phyloP scores from a whole-genome alignment of 1,284 basidiomycete genomes.

The Mycena sp. region DNA sequence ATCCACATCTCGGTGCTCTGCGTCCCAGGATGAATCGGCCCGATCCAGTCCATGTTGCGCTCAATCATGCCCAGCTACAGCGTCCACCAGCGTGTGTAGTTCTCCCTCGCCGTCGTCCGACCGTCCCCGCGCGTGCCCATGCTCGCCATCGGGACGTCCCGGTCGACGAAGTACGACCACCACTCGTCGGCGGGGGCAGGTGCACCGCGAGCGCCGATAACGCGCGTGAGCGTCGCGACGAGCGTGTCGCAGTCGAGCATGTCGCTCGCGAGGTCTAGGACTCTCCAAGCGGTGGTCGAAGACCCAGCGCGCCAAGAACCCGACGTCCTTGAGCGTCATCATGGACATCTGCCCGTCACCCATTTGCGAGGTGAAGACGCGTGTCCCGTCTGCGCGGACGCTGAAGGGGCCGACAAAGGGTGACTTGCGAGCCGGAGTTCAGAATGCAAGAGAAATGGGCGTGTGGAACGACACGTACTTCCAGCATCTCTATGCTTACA shows the following conservation, averaged over 20 bases:
- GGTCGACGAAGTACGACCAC: slow-evolving; percentile 17
- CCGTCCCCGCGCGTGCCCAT: slow-evolving; percentile 9
- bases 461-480: neutral
- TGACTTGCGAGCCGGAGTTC: neutral
- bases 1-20: slow-evolving; percentile 22
- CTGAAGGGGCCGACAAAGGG: slow-evolving; percentile 20
- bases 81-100: slow-evolving; percentile 18
- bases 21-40: slow-evolving; percentile 16
- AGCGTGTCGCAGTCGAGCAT: slow-evolving; percentile 22
- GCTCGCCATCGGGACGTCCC: slow-evolving; percentile 11
- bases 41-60: slow-evolving; percentile 24
- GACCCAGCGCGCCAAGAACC: slow-evolving; percentile 23
- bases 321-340: slow-evolving; percentile 20
- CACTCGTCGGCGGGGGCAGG: slow-evolving; percentile 21
- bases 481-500: slow-evolving; percentile 27
- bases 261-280: slow-evolving; percentile 17
- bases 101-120: slow-evolving; percentile 16
- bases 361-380: slow-evolving; percentile 18
- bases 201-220: slow-evolving; percentile 20
- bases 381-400: slow-evolving; percentile 19
- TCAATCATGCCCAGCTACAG: slow-evolving; percentile 19
- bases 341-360: slow-evolving; percentile 18
- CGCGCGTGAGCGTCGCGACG: slow-evolving; percentile 18
- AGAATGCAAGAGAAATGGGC: no score
- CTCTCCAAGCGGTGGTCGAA: slow-evolving; percentile 22